Base-by-base conservation (phyloP, 192 early-diverging fungal species). In the Coemansia javaensis region DNA sequence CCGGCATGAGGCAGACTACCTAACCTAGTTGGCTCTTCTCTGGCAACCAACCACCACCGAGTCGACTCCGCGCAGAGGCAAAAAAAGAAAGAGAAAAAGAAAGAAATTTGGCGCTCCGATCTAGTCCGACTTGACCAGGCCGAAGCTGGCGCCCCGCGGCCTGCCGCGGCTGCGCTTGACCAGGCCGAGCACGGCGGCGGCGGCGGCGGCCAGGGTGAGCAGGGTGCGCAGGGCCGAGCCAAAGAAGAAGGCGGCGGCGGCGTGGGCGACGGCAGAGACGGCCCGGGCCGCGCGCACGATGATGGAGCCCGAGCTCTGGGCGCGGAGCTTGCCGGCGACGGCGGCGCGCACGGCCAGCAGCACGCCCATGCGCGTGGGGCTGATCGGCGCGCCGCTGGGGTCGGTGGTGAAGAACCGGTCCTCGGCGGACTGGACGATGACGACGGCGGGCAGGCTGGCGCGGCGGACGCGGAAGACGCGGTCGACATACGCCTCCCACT, bases 401-500 rank as follows among this genome's bases (percentile, higher is more conserved):
- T 74, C 62, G 4, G 32, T 30, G 3, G 48, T 48, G 35, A 56
- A 78, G 59, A 52, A 78, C 24, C 34, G 23, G 42, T 78, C 66
- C 42, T 74, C 70, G 48, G 61, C 66, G 21, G 76, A 53, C 33
- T 75, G 64, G n/a, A 64, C 70, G 54, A 82, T 77, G n/a, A 82
- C 53, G 21, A 76, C 53, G 15, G 59, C 56, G 3, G 80, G 80
- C 42, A 65, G 62, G 27, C 50, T 38, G 1, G 44, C 27, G 27
- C 51, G 62, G 6, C 28, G 44, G 18, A 77, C 47, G 17, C 64
- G 64, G 57, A 79, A 84, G 30, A 79, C 78, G 12, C 75, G 53
- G 17, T 69, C 57, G 11, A 86, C 51, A 56, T 84, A 88, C 24
- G 79, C 56, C 7, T 59, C 56, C 82, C 82, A 90, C 23, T 78